Conservation (phyloP, 306 rosid genomes). For the Malus orientalis region DNA sequence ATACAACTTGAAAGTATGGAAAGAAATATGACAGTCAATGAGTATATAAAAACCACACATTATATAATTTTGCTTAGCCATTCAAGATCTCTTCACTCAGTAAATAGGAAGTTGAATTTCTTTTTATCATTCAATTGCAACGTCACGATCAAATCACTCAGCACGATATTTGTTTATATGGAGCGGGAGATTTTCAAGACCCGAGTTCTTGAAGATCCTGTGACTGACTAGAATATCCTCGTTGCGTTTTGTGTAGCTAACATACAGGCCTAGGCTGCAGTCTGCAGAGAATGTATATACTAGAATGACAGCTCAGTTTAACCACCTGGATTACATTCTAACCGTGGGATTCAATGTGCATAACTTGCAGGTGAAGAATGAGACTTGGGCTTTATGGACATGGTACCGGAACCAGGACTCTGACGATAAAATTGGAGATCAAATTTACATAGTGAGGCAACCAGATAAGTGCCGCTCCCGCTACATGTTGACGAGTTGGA, state of each 20-base stretch:
- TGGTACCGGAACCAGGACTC: constrained; percentile 78
- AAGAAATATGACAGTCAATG: not conserved
- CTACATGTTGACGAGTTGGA: constrained; percentile 7
- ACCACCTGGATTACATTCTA: not conserved
- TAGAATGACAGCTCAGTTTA: not conserved
- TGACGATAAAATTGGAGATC: constrained; percentile 48
- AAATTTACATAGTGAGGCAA: constrained; percentile 71
- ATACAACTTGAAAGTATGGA: not conserved
- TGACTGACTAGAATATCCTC: not conserved
- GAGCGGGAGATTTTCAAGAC: not conserved
- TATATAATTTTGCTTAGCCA: not conserved
- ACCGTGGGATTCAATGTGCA: constrained; percentile 6
- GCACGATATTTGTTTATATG: not conserved
- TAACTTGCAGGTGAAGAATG: constrained; percentile 62
- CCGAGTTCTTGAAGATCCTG: not conserved
- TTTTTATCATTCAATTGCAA: no score
- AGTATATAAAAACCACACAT: not conserved
- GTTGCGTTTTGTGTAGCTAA: not conserved
- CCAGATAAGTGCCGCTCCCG: constrained; percentile 40
- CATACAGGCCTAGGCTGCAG: not conserved
- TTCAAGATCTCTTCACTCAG: not conserved
- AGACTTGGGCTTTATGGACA: constrained; percentile 74
- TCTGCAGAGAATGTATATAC: no score
- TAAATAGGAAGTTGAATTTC: not conserved
- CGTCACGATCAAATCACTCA: no score